A percentile compares a stretch with the other conserved stretches of the same genome.
Conservation (phyloP, 805 yeast genomes). For the Metschnikowia kunwiensis region DNA sequence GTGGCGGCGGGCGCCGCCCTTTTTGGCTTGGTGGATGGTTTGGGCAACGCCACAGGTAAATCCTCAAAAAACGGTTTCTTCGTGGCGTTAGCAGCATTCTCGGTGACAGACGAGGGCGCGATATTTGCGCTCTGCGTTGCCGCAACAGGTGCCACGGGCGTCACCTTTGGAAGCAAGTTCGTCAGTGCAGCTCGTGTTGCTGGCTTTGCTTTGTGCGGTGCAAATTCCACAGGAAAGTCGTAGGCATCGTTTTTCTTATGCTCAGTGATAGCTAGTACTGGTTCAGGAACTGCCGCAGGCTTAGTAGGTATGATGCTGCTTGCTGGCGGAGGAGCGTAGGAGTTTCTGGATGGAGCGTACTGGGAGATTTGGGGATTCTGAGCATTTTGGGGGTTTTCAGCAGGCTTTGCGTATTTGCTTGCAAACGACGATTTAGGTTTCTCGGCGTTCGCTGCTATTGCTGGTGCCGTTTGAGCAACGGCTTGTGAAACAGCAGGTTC, state of each 20-base stretch:
- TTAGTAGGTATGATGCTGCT: conserved; percentile 3
- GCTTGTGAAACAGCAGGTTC: too few relatives aligned
- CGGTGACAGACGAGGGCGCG: not conserved
- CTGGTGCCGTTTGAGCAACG: too few relatives aligned
- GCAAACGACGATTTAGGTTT: conserved; percentile 7
- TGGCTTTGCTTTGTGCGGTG: conserved; percentile 41
- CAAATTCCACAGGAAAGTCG: conserved; percentile 63
- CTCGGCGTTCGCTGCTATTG: conserved; percentile 3
- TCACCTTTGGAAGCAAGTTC: conserved; percentile 1
- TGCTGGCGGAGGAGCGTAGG: conserved; percentile 12
- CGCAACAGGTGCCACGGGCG: conserved; percentile 1
- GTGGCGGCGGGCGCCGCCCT: conserved; percentile 30
- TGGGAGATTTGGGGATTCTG: conserved; percentile 1
- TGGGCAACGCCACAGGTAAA: conserved; percentile 43
- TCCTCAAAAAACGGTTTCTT: conserved; percentile 57
- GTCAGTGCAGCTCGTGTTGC: conserved; percentile 32
- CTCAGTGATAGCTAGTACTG: not conserved
- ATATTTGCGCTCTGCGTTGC: not conserved
- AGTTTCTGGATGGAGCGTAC: not conserved
- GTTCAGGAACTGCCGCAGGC: not conserved
- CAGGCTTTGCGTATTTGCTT: conserved; percentile 5
- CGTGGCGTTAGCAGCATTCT: not conserved
- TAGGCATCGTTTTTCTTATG: conserved; percentile 65
- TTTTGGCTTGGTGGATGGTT: conserved; percentile 21
- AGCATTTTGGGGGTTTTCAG: conserved; percentile 4